These are phyloP conservation scores for Cinnamomum chago DNA, from an alignment of 164 flowering plant species.

Conservation along the genomic window DNA sequence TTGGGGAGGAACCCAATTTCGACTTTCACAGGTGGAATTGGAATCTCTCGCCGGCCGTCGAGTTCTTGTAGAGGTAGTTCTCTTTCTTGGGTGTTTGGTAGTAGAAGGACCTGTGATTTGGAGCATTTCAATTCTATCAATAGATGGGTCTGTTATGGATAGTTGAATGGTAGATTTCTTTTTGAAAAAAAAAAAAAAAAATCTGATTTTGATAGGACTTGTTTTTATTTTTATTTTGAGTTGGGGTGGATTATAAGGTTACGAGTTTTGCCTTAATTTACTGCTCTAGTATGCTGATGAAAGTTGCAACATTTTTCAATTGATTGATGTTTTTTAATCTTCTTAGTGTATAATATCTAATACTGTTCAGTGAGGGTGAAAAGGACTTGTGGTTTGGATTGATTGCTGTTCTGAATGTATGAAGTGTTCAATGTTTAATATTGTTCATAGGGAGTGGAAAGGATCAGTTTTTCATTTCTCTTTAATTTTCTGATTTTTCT, in stretches of 20 bases:
- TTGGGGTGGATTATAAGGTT: too few species aligned
- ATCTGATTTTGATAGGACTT: too few species aligned
- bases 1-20: slow-evolving; percentile 12
- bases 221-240: too few species aligned
- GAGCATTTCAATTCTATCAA: background rate
- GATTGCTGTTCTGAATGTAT: background rate
- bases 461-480: background rate
- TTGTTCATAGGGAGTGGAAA: background rate
- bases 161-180: background rate
- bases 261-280: too few species aligned
- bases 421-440: too few species aligned
- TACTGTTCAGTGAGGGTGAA: background rate
- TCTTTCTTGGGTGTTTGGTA: background rate
- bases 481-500: background rate
- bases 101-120: background rate
- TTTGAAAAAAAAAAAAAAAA: too few species aligned
- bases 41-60: slow-evolving; percentile 1
- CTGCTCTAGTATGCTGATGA: background rate
- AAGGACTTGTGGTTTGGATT: background rate
- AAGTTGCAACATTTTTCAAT: background rate
- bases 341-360: background rate
- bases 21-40: slow-evolving; percentile 5
- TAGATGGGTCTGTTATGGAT: background rate
- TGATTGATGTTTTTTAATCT: background rate
- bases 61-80: slow-evolving; percentile 12